Conservation (phyloP, 2,329 filamentous ascomycete species). For the Aspergillus novofumigatus region DNA sequence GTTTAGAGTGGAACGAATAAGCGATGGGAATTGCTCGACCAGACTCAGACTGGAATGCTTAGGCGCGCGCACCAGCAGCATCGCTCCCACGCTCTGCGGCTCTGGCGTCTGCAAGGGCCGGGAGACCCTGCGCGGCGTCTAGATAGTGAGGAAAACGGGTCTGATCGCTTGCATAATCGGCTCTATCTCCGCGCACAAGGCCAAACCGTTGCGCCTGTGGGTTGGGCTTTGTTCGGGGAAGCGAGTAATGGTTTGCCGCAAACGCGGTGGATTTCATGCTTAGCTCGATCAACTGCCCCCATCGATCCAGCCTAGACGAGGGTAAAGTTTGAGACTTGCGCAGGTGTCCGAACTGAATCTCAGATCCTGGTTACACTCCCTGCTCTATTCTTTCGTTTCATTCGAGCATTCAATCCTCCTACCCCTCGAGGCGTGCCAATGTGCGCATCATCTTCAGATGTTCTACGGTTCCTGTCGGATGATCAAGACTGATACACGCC, state of each 20-base stretch:
- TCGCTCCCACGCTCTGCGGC: slow-evolving; percentile 21
- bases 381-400: background rate
- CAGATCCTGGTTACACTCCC: slow-evolving; percentile 9
- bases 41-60: slow-evolving; percentile 29
- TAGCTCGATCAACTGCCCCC: slow-evolving; percentile 18
- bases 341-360: slow-evolving; percentile 21
- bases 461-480: slow-evolving; percentile 28
- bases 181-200: slow-evolving; percentile 24
- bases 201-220: slow-evolving; percentile 22
- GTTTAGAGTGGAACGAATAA: background rate
- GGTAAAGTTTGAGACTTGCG: slow-evolving; percentile 22
- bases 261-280: slow-evolving; percentile 24
- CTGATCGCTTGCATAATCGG: slow-evolving; percentile 36
- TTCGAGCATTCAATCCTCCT: background rate
- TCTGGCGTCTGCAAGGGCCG: slow-evolving; percentile 17
- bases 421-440: slow-evolving; percentile 19
- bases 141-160: slow-evolving; percentile 16
- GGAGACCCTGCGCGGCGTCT: slow-evolving; percentile 19
- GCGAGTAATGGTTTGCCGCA: slow-evolving; percentile 21
- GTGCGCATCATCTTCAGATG: slow-evolving; percentile 29
- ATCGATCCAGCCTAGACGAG: slow-evolving; percentile 17
- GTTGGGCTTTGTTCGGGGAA: slow-evolving; percentile 22
- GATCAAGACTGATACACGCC: slow-evolving; percentile 25
- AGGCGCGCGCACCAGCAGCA: slow-evolving; percentile 21
- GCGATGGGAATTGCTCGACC: slow-evolving; percentile 5